Conservation (phyloP, 2,329 filamentous ascomycete species). For the Xylariaceae sp. region DNA sequence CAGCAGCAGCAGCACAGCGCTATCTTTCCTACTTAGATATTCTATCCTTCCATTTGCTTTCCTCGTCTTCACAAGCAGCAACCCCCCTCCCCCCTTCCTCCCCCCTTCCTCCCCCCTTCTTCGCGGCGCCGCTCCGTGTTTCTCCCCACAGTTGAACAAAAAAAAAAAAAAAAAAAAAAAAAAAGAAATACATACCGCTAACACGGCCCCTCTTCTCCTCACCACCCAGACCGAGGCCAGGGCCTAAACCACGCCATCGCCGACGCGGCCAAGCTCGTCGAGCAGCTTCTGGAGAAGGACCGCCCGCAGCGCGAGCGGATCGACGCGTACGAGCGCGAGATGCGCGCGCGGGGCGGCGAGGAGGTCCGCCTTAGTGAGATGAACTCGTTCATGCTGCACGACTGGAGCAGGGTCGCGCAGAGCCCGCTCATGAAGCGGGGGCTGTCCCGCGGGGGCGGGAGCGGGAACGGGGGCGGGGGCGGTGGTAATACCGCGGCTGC, state of each 20-base stretch:
- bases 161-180: too few species aligned
- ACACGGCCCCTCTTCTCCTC: conserved; percentile 5
- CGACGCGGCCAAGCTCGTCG: conserved; percentile 45
- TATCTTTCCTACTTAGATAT: neutral
- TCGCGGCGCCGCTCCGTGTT: too few species aligned
- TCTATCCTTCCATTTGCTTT: neutral
- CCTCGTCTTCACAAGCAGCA: neutral
- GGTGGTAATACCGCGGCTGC: neutral
- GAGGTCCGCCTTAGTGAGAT: conserved; percentile 47
- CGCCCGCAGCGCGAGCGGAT: conserved; percentile 35
- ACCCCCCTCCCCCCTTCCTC: neutral
- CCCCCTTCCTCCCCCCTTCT: neutral
- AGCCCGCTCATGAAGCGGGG: conserved; percentile 36
- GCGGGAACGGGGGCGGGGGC: conserved; percentile 3
- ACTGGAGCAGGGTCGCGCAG: conserved; percentile 39
- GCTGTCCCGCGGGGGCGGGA: conserved; percentile 20
- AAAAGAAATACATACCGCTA: neutral
- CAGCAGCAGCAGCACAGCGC: too few species aligned
- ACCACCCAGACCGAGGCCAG: conserved; percentile 44
- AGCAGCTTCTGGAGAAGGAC: conserved; percentile 29
- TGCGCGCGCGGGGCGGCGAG: conserved; percentile 46
- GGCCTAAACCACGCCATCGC: conserved; percentile 51
- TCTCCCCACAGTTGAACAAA: too few species aligned
- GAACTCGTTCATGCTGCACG: conserved; percentile 50
- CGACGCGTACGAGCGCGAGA: conserved; percentile 46